Evolutionary conservation across 2,329 filamentous ascomycete species (phyloP).

Genomic region (Chaetomiaceae sp.): DNA sequence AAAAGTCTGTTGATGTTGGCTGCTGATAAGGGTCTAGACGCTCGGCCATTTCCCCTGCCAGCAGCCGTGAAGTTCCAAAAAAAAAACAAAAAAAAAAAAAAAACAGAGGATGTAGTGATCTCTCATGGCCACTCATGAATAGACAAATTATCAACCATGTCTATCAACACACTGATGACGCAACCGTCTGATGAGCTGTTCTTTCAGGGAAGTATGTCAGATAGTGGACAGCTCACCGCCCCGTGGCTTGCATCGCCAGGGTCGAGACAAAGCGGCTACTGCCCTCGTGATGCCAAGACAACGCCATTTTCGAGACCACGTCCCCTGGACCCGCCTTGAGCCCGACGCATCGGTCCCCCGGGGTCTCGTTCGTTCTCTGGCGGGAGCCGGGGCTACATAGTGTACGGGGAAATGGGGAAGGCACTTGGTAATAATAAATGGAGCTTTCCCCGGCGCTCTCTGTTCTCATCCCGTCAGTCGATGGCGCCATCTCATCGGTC

Average conservation of each 20-base stretch:
- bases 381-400: background rate
- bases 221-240: background rate
- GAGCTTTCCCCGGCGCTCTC: constrained; percentile 1
- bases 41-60: too few species aligned
- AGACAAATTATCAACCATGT: too few species aligned
- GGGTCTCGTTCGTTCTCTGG: constrained; percentile 1
- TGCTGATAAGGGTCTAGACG: too few species aligned
- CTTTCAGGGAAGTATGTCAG: background rate
- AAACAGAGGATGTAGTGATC: background rate
- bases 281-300: constrained; percentile 11
- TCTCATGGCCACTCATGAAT: too few species aligned
- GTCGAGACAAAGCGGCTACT: background rate
- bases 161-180: too few species aligned
- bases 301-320: constrained; percentile 6
- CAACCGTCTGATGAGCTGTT: too few species aligned
- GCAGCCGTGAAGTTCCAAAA: too few species aligned
- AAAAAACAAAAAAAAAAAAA: background rate
- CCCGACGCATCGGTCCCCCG: too few species aligned
- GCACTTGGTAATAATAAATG: constrained; percentile 10
- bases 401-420: background rate
- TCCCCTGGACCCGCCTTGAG: constrained; percentile 1
- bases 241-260: background rate
- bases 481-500: constrained; percentile 22
- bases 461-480: constrained; percentile 22
- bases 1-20: too few species aligned